A percentile compares a stretch with the other conserved stretches of the same genome.
phyloP scores from a whole-genome alignment of 2,329 filamentous ascomycete species.

The Cylindrodendrum hubeiense region DNA sequence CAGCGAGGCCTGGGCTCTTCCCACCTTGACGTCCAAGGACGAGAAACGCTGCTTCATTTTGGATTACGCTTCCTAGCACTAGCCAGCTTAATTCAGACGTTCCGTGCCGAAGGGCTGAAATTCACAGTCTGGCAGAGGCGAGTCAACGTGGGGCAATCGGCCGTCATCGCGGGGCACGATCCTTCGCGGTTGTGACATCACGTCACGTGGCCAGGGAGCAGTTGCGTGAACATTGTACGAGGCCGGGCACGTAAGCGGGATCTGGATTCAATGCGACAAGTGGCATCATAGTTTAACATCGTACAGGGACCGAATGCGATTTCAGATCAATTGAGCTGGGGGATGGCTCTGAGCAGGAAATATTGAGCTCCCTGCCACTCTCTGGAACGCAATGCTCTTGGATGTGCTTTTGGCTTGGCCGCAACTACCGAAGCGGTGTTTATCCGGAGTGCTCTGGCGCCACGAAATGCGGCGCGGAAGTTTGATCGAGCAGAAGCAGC shows the following conservation, averaged over 20 bases:
- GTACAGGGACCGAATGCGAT: background rate
- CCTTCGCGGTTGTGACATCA: conserved; percentile 29
- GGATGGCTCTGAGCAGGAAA: too few relatives aligned
- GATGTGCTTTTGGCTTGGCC: background rate
- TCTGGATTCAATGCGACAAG: background rate
- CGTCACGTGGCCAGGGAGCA: conserved; percentile 30
- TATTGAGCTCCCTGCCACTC: background rate
- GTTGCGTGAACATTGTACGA: background rate
- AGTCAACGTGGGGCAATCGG: conserved; percentile 33
- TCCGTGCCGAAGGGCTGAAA: conserved; percentile 19
- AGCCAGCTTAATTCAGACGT: conserved; percentile 7
- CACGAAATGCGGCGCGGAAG: conserved; percentile 7
- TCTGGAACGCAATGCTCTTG: background rate
- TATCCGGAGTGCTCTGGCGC: background rate
- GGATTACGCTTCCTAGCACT: conserved; percentile 23
- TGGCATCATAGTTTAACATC: background rate
- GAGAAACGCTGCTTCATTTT: conserved; percentile 85
- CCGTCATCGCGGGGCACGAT: conserved; percentile 32
- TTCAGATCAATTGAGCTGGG: background rate
- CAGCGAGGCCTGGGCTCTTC: background rate
- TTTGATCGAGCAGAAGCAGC: background rate
- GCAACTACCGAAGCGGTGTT: background rate
- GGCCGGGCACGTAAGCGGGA: background rate
- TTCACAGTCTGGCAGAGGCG: conserved; percentile 9
- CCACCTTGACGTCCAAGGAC: conserved; percentile 80